Evolutionary conservation across 805 yeast genomes (phyloP).

Genomic region (Debaryomyces maramus): DNA sequence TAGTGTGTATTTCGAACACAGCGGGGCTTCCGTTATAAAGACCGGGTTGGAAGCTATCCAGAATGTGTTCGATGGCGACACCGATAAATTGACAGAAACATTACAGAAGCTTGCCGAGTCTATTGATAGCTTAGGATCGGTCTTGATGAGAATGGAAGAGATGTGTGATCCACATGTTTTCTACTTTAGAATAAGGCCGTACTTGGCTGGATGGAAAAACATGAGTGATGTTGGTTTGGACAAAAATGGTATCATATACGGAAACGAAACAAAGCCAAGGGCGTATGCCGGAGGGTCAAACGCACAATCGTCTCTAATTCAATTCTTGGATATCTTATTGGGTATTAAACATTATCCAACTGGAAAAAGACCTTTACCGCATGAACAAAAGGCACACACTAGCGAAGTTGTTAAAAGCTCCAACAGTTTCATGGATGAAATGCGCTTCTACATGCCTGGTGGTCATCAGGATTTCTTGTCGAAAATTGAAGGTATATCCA

Average conservation of each 20-base stretch:
- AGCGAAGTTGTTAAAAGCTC: constrained; percentile 9
- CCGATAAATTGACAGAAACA: constrained; percentile 38
- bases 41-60: constrained; percentile 68
- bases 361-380: constrained; percentile 50
- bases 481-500: constrained; percentile 57
- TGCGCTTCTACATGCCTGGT: constrained; percentile 90
- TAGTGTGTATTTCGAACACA: constrained; percentile 80
- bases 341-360: constrained; percentile 78
- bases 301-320: constrained; percentile 89
- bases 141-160: constrained; percentile 81
- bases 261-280: constrained; percentile 57
- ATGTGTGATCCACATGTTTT: constrained; percentile 94
- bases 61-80: constrained; percentile 50
- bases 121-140: constrained; percentile 70
- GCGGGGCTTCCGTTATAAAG: constrained; percentile 70
- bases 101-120: constrained; percentile 70
- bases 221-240: constrained; percentile 82
- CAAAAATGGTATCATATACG: constrained; percentile 73
- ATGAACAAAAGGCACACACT: constrained; percentile 7
- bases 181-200: constrained; percentile 84
- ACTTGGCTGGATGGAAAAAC: constrained; percentile 90
- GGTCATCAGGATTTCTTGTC: constrained; percentile 74
- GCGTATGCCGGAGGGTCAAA: constrained; percentile 85
- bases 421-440: constrained; percentile 68
- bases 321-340: constrained; percentile 75